These are phyloP conservation scores for Rhizomucor miehei DNA, from an alignment of 371 early-diverging fungal genomes.

Conservation along the genomic window DNA sequence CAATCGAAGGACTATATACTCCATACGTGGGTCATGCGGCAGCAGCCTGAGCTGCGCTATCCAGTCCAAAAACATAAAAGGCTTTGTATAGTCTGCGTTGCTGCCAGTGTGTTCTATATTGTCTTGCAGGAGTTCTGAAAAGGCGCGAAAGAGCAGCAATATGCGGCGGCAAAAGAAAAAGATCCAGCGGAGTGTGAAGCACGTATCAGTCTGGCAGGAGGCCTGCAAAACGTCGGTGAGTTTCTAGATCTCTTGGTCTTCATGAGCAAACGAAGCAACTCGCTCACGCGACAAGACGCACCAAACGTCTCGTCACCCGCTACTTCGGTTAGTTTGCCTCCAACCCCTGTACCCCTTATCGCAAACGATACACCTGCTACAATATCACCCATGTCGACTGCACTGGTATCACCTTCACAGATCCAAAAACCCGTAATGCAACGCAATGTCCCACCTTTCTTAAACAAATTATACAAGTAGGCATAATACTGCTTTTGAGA, in stretches of 20 bases:
- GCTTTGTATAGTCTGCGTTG: too few species aligned
- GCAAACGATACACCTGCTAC: not conserved
- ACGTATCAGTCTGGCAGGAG: too few species aligned
- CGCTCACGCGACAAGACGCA: too few species aligned
- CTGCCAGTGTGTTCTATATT: too few species aligned
- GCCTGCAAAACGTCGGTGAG: not conserved
- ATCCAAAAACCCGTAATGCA: slow-evolving; percentile 5
- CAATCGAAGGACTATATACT: slow-evolving; percentile 1
- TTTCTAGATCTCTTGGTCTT: not conserved
- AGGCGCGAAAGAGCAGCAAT: too few species aligned
- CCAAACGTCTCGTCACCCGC: not conserved
- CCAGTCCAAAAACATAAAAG: slow-evolving; percentile 69
- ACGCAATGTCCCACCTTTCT: slow-evolving; percentile 73
- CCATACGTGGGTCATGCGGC: slow-evolving; percentile 64
- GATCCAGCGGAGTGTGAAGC: too few species aligned
- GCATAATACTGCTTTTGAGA: slow-evolving; percentile 6
- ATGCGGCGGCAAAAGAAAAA: too few species aligned
- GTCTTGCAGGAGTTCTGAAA: too few species aligned
- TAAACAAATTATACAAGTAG: slow-evolving; percentile 83
- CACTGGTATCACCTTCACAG: not conserved
- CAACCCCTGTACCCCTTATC: not conserved
- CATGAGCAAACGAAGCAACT: too few species aligned
- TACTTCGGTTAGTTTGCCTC: not conserved
- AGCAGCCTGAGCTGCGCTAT: slow-evolving; percentile 65
- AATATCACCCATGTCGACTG: not conserved